These are phyloP conservation scores for Usnea hakonensis DNA, from an alignment of 495 filamentous ascomycete species.

Conservation along the genomic window DNA sequence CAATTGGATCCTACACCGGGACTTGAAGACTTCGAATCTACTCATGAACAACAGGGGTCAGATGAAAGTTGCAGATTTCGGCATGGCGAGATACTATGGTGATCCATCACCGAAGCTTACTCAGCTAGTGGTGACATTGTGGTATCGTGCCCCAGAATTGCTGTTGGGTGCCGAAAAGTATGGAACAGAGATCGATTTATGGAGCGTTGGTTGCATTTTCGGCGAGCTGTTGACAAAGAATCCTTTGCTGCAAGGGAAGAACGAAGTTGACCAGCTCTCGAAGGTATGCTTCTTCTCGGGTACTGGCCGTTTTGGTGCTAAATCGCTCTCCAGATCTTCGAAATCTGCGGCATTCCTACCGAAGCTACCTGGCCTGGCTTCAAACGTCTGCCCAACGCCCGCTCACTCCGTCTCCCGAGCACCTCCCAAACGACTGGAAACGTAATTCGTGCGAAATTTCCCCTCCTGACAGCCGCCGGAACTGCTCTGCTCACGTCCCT, in stretches of 20 bases:
- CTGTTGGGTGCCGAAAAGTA: constrained; percentile 77
- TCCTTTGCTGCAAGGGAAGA: constrained; percentile 82
- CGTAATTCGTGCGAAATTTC: constrained; percentile 62
- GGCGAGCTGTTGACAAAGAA: constrained; percentile 81
- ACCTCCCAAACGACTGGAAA: constrained; percentile 27
- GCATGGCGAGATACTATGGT: constrained; percentile 87
- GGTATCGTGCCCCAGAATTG: constrained; percentile 91
- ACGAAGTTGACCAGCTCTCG: constrained; percentile 81
- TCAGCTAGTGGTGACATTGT: constrained; percentile 91
- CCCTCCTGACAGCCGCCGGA: constrained; percentile 71
- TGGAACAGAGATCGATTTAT: constrained; percentile 76
- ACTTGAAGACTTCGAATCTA: constrained; percentile 94
- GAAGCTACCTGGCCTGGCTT: constrained; percentile 82
- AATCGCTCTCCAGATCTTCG: constrained; percentile 56
- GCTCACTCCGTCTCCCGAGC: constrained; percentile 68
- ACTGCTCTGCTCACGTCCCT: constrained; percentile 58
- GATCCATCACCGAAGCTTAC: constrained; percentile 79
- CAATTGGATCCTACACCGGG: constrained; percentile 91
- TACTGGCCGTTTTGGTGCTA: background rate
- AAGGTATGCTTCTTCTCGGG: constrained; percentile 36
- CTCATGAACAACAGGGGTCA: constrained; percentile 92
- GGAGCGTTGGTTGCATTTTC: constrained; percentile 95
- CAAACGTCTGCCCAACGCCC: constrained; percentile 81
- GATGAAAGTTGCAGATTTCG: constrained; percentile 95
- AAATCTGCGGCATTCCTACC: constrained; percentile 82